Evolutionary conservation across 169 alveolate species (phyloP).

Genomic region (Plasmodium gonderi): DNA sequence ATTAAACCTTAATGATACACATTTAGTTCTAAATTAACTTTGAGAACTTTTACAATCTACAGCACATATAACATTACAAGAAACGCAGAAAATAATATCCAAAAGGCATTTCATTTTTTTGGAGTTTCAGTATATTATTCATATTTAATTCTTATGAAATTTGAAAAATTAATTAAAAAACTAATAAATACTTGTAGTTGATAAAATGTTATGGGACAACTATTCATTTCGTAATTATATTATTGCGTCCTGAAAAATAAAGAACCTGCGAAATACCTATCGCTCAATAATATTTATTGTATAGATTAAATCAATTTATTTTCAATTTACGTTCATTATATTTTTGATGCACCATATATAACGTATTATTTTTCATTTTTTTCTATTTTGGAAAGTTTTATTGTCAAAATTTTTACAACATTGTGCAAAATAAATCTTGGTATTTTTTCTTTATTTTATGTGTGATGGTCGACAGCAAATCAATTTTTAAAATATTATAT

Average conservation of each 20-base stretch:
- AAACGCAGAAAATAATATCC: background rate
- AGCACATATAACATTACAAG: background rate
- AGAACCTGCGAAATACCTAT: background rate
- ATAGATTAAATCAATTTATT: background rate
- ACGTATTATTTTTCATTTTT: too few relatives aligned
- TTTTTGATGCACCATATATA: too few relatives aligned
- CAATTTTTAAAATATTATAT: background rate
- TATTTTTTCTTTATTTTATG: background rate
- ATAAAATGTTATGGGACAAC: background rate
- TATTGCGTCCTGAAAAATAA: background rate
- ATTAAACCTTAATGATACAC: background rate
- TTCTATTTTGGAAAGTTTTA: too few relatives aligned
- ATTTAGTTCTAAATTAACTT: background rate
- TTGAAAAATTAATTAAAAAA: background rate
- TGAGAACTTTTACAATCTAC: background rate
- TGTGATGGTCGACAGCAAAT: background rate
- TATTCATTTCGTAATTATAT: background rate
- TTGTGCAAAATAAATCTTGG: background rate
- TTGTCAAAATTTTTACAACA: too few relatives aligned
- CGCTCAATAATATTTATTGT: background rate
- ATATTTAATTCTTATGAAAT: background rate
- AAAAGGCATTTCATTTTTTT: too few relatives aligned
- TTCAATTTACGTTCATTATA: too few relatives aligned
- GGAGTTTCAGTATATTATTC: background rate
- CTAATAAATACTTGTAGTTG: background rate